Evolutionary conservation across 305 asterid genomes (phyloP), one percentile per base, ranked within the genome.

Genomic region (Nicotiana rustica): DNA sequence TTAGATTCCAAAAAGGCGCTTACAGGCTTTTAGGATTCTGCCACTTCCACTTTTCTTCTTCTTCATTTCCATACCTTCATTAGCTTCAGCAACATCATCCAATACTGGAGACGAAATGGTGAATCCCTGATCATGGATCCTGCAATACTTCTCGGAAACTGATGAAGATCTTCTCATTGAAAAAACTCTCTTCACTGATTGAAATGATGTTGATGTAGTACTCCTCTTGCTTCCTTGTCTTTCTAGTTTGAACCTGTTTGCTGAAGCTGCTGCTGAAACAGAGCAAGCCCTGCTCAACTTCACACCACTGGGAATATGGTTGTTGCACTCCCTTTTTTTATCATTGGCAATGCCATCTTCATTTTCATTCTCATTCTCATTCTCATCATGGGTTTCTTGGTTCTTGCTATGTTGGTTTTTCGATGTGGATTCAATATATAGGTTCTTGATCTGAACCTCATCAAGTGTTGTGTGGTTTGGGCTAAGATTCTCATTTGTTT

Each of bases 81-180:
- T 41, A 29, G 12, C 69, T 12, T 68, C 75, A 79, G 3, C 82
- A n/a, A 79, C 84, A 79, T 81, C 87, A 31, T 87, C 86, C 9
- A 76, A 5, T 25, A 29, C 21, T 3, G 83, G 75, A 60, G 85
- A 78, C 2, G 90, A 80, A 55, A 87, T 71, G n/a, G 82, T 80
- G 4, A 67, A 88, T 60, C 75, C 56, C 71, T 90, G 92, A 80
- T 87, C 89, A 77, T 86, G 85, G 67, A 91, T 89, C 92, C 90
- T 87, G 81, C 88, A 84, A 82, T 90, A 89, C 83, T 86, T 85
- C 73, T 89, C 92, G 1, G 89, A 83, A 67, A 87, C 85, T 31
- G 92, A 91, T 6, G 92, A 81, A 75, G 91, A 88, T 91, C 92
- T 91, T 81, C 88, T 79, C 77, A 82, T 65, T 4, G 93, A 87